These are phyloP conservation scores for Monosporascus sp. DNA, from an alignment of 2,329 filamentous ascomycete genomes.

Conservation along the genomic window DNA sequence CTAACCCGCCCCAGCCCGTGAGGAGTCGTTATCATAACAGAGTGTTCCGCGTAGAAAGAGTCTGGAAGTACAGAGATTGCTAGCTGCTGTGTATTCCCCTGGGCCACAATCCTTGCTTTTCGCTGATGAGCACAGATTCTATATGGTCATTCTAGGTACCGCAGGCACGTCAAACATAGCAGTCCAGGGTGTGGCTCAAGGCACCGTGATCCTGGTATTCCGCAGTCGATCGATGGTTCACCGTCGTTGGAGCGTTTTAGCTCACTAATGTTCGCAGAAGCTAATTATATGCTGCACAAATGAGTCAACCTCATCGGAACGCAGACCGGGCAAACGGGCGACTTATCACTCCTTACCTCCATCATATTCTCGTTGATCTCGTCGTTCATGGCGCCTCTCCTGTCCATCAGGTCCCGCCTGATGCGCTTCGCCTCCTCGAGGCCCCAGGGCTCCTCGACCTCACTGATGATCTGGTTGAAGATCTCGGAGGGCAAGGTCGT, in stretches of 20 bases:
- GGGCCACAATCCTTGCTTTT: too few species aligned
- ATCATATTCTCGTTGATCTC: background rate
- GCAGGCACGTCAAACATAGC: too few species aligned
- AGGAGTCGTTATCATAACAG: too few species aligned
- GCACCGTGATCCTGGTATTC: too few species aligned
- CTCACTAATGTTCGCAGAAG: background rate
- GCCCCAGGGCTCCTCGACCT: background rate
- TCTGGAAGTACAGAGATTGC: too few species aligned
- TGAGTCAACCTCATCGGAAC: background rate
- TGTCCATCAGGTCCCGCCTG: background rate
- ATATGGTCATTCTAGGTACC: too few species aligned
- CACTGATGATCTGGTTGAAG: background rate
- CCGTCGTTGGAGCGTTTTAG: background rate
- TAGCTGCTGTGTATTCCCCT: too few species aligned
- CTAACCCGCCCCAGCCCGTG: too few species aligned
- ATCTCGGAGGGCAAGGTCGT: background rate
- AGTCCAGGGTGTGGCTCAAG: too few species aligned
- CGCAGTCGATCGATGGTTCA: background rate
- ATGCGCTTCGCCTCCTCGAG: background rate
- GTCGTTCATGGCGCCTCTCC: background rate
- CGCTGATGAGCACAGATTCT: too few species aligned
- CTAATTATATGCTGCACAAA: background rate
- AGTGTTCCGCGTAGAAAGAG: too few species aligned
- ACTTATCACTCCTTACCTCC: background rate
- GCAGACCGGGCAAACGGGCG: background rate